A percentile compares a stretch with the other conserved stretches of the same genome.
These are phyloP conservation scores for Aureobasidium melanogenum DNA, from an alignment of 2,329 filamentous ascomycete species.

Conservation along the genomic window DNA sequence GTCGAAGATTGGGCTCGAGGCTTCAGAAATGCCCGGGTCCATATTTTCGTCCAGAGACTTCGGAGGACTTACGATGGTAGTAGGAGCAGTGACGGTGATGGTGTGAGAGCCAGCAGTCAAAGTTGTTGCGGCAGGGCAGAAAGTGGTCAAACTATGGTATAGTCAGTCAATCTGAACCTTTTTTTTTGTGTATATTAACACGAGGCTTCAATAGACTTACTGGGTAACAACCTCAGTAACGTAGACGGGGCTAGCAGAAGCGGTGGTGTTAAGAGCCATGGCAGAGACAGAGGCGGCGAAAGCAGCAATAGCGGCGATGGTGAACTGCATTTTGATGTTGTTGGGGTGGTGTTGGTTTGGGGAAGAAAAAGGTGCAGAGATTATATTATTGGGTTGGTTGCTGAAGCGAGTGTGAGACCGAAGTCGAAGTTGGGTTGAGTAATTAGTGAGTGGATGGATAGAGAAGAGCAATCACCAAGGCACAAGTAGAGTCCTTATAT, in stretches of 20 bases:
- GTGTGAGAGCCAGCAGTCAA: constrained; percentile 20
- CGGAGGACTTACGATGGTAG: constrained; percentile 16
- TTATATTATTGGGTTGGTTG: constrained; percentile 9
- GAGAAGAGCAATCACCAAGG: neutral
- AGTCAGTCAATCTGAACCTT: neutral
- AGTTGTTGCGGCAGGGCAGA: constrained; percentile 22
- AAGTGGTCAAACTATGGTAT: neutral
- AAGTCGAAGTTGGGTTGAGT: constrained; percentile 11
- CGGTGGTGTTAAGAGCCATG: constrained; percentile 26
- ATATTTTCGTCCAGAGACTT: neutral
- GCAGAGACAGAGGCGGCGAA: constrained; percentile 32
- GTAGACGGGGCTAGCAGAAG: constrained; percentile 17
- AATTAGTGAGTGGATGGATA: constrained; percentile 9
- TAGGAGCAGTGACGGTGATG: constrained; percentile 19
- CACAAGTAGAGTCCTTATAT: neutral
- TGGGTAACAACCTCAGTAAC: constrained; percentile 25
- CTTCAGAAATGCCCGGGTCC: neutral
- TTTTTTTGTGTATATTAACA: neutral
- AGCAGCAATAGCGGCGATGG: constrained; percentile 25
- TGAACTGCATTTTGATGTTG: constrained; percentile 42
- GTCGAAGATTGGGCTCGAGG: neutral
- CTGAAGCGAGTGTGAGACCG: constrained; percentile 11
- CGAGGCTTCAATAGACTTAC: neutral
- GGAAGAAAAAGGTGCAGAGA: neutral
- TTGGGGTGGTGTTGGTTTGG: constrained; percentile 1